Conservation (phyloP, 2,329 filamentous ascomycete species). For the Aspergillus felis region DNA sequence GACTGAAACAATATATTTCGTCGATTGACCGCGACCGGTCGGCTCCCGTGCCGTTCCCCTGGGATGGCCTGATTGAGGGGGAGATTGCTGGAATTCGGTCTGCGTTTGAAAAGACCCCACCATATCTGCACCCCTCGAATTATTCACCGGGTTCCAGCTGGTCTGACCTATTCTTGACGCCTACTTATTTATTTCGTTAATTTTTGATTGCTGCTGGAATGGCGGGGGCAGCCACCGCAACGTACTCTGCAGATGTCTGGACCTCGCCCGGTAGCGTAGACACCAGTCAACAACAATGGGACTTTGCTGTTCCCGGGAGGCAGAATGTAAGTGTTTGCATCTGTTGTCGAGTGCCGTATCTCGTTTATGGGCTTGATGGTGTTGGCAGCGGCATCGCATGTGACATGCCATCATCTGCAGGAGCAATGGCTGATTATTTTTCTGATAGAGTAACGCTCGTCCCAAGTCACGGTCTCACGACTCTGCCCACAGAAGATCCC, state of each 20-base stretch:
- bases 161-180: conserved; percentile 22
- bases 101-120: conserved; percentile 8
- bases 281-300: conserved; percentile 32
- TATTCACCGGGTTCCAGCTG: conserved; percentile 28
- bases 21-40: background rate
- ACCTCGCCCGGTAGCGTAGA: conserved; percentile 32
- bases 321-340: conserved; percentile 27
- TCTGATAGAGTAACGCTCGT: conserved; percentile 22
- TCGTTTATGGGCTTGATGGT: background rate
- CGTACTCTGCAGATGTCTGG: conserved; percentile 38
- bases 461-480: conserved; percentile 36
- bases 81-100: conserved; percentile 10
- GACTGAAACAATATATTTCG: background rate
- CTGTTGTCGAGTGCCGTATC: background rate
- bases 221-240: conserved; percentile 39
- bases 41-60: conserved; percentile 9
- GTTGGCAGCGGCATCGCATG: background rate
- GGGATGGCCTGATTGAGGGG: conserved; percentile 30
- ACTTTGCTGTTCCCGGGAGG: conserved; percentile 34
- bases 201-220: conserved; percentile 26
- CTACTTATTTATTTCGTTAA: conserved; percentile 7
- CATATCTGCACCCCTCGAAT: background rate
- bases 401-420: background rate
- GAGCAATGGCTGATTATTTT: conserved; percentile 10
- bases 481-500: conserved; percentile 27